Percentiles rank a stretch among this genome's conserved stretches.
Conservation (phyloP, 768 basidiomycete species). For the Rhodosporidiobolus odoratus region DNA sequence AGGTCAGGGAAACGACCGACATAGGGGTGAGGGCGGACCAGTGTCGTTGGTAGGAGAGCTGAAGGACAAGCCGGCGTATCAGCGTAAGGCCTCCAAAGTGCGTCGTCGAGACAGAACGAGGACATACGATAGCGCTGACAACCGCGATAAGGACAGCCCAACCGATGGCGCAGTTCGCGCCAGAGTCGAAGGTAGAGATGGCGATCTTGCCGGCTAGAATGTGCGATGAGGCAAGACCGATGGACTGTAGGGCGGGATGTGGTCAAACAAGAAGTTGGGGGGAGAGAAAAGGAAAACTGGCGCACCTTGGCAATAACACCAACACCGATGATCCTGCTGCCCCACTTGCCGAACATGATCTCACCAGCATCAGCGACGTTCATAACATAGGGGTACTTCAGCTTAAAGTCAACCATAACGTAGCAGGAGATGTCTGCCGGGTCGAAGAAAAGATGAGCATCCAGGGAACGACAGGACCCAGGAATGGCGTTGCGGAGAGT, state of each 20-base stretch:
- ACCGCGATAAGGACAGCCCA: constrained; percentile 6
- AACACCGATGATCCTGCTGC: background rate
- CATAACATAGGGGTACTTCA: constrained; percentile 9
- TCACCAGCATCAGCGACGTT: constrained; percentile 11
- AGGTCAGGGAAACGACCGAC: constrained; percentile 4
- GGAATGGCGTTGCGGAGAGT: too few relatives aligned
- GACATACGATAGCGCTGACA: background rate
- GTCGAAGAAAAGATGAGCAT: background rate
- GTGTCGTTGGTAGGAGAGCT: constrained; percentile 5
- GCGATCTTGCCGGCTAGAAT: constrained; percentile 20
- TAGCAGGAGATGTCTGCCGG: background rate
- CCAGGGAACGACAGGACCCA: too few relatives aligned
- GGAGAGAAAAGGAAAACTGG: too few relatives aligned
- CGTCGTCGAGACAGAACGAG: background rate
- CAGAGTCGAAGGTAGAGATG: background rate
- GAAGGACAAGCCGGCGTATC: too few relatives aligned
- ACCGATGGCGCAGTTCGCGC: background rate
- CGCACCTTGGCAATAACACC: background rate
- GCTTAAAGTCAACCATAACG: constrained; percentile 10
- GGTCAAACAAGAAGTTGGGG: background rate
- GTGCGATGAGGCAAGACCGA: constrained; percentile 9
- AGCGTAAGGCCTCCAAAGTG: background rate
- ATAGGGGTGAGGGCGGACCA: constrained; percentile 6
- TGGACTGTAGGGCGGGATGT: background rate
- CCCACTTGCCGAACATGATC: constrained; percentile 13